Evolutionary conservation across 1,284 basidiomycete genomes (phyloP).

Genomic region (Fistulina hepatica): DNA sequence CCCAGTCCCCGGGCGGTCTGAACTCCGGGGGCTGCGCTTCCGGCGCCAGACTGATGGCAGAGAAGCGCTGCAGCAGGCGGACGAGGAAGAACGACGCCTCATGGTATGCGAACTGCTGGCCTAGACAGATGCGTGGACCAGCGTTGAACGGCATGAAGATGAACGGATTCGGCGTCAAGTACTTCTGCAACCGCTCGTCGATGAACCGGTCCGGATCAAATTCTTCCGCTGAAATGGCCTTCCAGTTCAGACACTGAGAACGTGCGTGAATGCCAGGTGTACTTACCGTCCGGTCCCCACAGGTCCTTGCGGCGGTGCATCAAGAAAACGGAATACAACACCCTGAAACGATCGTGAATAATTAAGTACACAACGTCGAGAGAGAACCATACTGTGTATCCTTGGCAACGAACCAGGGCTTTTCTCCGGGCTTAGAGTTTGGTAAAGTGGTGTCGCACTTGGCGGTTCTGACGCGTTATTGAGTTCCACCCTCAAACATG

Average conservation of each 20-base stretch:
- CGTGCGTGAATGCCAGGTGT: slow-evolving; percentile 1
- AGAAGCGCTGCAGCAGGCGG: slow-evolving; percentile 36
- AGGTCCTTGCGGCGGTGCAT: slow-evolving; percentile 28
- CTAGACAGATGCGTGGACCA: slow-evolving; percentile 14
- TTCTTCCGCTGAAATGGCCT: neutral
- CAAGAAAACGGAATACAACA: slow-evolving; percentile 21
- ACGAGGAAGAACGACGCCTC: slow-evolving; percentile 32
- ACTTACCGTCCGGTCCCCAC: slow-evolving; percentile 26
- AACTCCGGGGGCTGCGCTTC: slow-evolving; percentile 27
- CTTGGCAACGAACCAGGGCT: slow-evolving; percentile 7
- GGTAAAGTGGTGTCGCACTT: neutral
- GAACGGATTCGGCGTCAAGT: slow-evolving; percentile 13
- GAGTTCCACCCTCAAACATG: neutral
- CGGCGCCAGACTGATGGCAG: slow-evolving; percentile 30
- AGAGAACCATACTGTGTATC: neutral
- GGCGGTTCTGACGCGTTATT: neutral
- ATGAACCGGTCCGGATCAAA: slow-evolving; percentile 16
- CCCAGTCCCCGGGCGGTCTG: slow-evolving; percentile 2
- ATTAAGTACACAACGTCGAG: neutral
- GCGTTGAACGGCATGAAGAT: slow-evolving; percentile 16
- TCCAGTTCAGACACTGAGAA: slow-evolving; percentile 4
- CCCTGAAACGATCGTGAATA: neutral
- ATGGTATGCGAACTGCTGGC: slow-evolving; percentile 30
- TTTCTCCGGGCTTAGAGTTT: slow-evolving; percentile 1
- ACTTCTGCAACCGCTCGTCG: slow-evolving; percentile 12